Base-by-base conservation (phyloP, 768 basidiomycete genomes). In the Mycena filopes region DNA sequence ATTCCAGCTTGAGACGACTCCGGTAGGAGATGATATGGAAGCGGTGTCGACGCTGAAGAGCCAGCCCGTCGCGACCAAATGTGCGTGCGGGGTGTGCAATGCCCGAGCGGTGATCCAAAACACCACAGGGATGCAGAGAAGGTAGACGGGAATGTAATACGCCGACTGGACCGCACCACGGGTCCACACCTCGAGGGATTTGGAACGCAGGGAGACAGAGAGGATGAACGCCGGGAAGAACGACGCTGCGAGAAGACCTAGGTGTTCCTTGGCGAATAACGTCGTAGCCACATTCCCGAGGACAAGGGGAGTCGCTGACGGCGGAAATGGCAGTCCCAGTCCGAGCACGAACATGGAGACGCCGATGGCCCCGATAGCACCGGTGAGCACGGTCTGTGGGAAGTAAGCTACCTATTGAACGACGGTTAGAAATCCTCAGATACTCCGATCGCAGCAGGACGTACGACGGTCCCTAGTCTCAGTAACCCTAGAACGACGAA, bases 321-420 rank as follows among this genome's bases (percentile, higher is more conserved):
- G 25, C 1, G 68, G 63, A 45, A 62, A 62, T 1, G 68, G 63
- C 1, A 69, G 38, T 6, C 38, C 64, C 9, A 74, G 59, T 29
- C 73, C 73, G 29, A 72, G 64, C 10, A 72, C 42, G 40, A 72
- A 71, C 36, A 74, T 57, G 0, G 70, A 72, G 49, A 74, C 46
- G 0, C 73, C 71, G 40, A 74, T 70, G 10, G 71, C 73, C 20
- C 71, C 73, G 31, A 74, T 66, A 3, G 68, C 71, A 38, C 73
- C 73, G 4, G 69, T 72, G 20, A 74, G 70, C 2, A 74, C 73
- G 0, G 71, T 74, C 18, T 70, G 68, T 18, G 73, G 73, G 41
- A 74, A 72, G 38, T 74, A 74, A 10, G 66, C 71, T 21, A 74
- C 73, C 73, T 72, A 49, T 7, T 21, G 12, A 26, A 20, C 23